phyloP scores from a whole-genome alignment of 331 rosid genomes.

The Quercus phellos region DNA sequence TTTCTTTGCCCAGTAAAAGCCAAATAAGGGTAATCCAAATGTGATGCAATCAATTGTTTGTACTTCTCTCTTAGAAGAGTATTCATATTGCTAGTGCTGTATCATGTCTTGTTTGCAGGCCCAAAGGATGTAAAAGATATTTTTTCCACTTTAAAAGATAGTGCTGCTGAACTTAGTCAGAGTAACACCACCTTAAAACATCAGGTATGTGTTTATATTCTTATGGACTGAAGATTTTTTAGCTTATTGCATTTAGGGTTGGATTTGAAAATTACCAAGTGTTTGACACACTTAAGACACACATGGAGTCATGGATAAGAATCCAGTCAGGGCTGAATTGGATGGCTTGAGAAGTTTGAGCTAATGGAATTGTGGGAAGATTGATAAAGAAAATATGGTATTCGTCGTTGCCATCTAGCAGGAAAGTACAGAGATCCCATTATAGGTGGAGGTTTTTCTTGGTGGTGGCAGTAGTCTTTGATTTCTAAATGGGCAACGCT shows the following conservation, averaged over 20 bases:
- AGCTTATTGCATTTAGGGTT: neutral
- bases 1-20: neutral
- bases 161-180: conserved; percentile 59
- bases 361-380: neutral
- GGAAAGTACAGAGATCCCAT: neutral
- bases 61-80: neutral
- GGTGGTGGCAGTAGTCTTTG: neutral
- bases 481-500: neutral
- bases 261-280: neutral
- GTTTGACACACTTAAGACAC: neutral
- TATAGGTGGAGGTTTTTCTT: neutral
- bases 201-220: conserved; percentile 50
- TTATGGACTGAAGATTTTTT: conserved; percentile 4
- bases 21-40: neutral
- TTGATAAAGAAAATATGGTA: neutral
- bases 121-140: conserved; percentile 74
- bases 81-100: conserved; percentile 5
- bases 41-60: neutral
- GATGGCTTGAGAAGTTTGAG: neutral
- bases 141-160: conserved; percentile 65
- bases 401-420: neutral
- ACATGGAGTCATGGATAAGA: neutral
- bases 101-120: conserved; percentile 46
- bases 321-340: neutral
- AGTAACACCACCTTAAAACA: conserved; percentile 41